Evolutionary conservation across 2,329 filamentous ascomycete genomes (phyloP), one percentile per base, ranked within the genome.

Genomic region (Ophiostoma fasciatum): DNA sequence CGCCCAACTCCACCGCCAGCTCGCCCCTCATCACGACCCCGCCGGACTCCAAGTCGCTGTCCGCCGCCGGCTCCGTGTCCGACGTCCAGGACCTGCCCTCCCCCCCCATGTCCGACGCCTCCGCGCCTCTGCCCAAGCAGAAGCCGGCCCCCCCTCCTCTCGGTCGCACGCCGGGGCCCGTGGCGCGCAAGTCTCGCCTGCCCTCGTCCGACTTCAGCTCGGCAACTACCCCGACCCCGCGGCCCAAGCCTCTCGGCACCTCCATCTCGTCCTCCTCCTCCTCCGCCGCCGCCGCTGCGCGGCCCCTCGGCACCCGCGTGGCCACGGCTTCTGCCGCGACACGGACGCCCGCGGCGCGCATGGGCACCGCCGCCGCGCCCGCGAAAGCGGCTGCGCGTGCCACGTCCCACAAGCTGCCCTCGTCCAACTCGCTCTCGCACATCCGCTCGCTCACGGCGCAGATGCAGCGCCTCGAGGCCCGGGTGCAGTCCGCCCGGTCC

Each of bases 391-490:
- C 58, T 5, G 46, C 58, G 3, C 65, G 60, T 42, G 62, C 60
- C 43, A 50, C 59, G 17, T 59, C 62, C 14, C 58, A 69, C 47
- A 65, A 61, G 42, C 47, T 74, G 27, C 68, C 71, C 19, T 62
- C 65, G 36, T 76, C 66, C 42, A 74, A 64, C 43, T 96, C 90
- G 2, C 72, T 98, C 33, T 81, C 82, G 46, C 90, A 98, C 54
- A 93, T 98, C 50, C 83, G 88, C 45, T 81, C 79, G 21, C 75
- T 98, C 45, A 94, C 92, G 40, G 87, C 84, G 20, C 90, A 96
- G 60, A 94, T 96, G 85, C 84, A 94, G 58, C 82, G 84, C 46
- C 76, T 98, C 42, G 90, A 96, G 56, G 83, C 90, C 44, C 74
- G 90, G 30, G 88, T 98, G 9, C 85, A 96, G 42, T 84, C 79